Base-by-base conservation (phyloP, 176 grass and related monocot species). In the Olyra latifolia region DNA sequence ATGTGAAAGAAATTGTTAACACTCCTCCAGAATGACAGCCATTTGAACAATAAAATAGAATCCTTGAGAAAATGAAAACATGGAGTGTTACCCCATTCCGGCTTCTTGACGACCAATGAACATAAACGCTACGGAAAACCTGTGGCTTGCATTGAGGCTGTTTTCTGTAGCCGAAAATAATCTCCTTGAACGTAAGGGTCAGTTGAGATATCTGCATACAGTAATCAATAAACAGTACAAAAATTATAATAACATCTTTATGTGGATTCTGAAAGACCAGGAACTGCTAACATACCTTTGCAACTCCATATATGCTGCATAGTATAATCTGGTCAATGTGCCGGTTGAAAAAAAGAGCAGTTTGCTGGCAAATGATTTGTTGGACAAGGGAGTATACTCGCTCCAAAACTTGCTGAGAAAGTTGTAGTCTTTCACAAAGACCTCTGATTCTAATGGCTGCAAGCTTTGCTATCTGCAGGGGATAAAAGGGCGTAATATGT, bases 301-400 rank as follows among this genome's bases (percentile, higher is more conserved):
- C 87, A 81, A 99, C 88, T 82, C 92, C 96, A 89, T 99, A 99
- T 71, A 99, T 89, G 86, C 92, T 83, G 75, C 96, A 99, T 71
- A 99, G 63, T 80, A 99, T 95, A 60, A 99, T 88, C 68, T 99
- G 96, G 62, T 99, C 96, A 69, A 99, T 95, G 87, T 99, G 92
- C 46, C 96, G 69, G 71, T 95, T 99, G 75, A 99, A 99, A 74
- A 99, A 99, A 35, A 99, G 90, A 47, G 66, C 67, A 78, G 96
- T 99, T 42, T 90, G 86, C 65, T 95, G 92, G 68, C 55, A 90
- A 66, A 95, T 89, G 48, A 99, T 95, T 89, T 88, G 88, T 48
- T 99, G 96, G 42, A 95, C 85, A 44, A 99, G 96, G 76, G 66
- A 91, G 69, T 95, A 99, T 2, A 95, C 90, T 72, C 80, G 70